phyloP scores from a whole-genome alignment of 441 rosid genomes.

The Populus hybrid region DNA sequence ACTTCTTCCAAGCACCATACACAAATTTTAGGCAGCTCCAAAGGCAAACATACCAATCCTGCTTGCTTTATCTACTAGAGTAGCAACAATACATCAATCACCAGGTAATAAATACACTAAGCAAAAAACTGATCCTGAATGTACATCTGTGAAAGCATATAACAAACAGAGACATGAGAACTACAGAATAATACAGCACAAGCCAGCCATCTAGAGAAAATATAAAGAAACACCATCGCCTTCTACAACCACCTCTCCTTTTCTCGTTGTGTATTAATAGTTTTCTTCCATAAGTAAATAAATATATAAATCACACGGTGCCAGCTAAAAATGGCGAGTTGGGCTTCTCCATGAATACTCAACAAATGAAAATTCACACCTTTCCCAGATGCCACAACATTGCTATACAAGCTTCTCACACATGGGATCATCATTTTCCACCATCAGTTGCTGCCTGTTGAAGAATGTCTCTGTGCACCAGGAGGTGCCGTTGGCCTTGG shows the following conservation, averaged over 20 bases:
- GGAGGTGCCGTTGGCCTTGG: slow-evolving; percentile 81
- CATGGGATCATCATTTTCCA: background rate
- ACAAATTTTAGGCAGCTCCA: background rate
- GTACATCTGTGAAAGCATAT: slow-evolving; percentile 1
- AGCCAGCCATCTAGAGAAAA: slow-evolving; percentile 8
- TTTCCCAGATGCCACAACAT: slow-evolving; percentile 5
- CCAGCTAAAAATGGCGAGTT: slow-evolving; percentile 4
- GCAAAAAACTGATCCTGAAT: slow-evolving; percentile 3
- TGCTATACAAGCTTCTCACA: slow-evolving; percentile 11
- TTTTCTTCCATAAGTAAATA: slow-evolving; percentile 7
- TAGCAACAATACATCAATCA: background rate
- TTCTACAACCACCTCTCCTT: slow-evolving; percentile 6
- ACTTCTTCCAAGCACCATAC: background rate
- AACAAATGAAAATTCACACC: slow-evolving; percentile 10
- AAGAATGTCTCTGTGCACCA: slow-evolving; percentile 59
- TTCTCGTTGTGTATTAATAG: background rate
- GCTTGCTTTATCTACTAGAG: background rate
- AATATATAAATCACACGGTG: background rate
- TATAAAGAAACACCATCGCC: background rate
- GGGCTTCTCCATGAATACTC: slow-evolving; percentile 1
- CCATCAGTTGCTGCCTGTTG: slow-evolving; percentile 25
- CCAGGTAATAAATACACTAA: background rate
- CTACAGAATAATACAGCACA: slow-evolving; percentile 4
- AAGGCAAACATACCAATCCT: background rate
- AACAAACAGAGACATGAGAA: background rate